phyloP scores from a whole-genome alignment of 257 asterid genomes.

The Lavandula angustifolia region DNA sequence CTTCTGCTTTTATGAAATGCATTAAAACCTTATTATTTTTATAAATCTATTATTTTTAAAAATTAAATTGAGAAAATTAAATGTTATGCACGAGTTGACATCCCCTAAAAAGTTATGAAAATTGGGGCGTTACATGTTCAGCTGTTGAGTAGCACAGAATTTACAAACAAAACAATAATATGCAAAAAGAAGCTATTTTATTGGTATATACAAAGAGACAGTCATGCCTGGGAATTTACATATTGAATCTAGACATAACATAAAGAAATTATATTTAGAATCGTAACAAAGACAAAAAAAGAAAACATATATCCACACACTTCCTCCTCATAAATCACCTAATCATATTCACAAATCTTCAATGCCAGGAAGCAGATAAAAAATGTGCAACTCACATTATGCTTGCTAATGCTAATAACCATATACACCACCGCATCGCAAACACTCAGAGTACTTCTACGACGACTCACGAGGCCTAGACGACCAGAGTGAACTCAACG shows the following conservation, averaged over 20 bases:
- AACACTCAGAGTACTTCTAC: too few relatives aligned
- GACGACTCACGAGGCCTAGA: slow-evolving; percentile 45
- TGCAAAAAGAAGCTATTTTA: background rate
- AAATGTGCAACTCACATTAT: slow-evolving; percentile 39
- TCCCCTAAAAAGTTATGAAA: too few relatives aligned
- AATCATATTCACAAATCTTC: slow-evolving; percentile 50
- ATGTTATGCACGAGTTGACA: too few relatives aligned
- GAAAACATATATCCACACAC: slow-evolving; percentile 32
- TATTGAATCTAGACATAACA: slow-evolving; percentile 22
- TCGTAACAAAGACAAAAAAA: slow-evolving; percentile 21
- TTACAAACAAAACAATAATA: background rate
- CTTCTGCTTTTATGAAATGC: too few relatives aligned
- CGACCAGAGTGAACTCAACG: slow-evolving; percentile 50
- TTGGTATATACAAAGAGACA: slow-evolving; percentile 28
- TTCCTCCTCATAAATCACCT: slow-evolving; percentile 45
- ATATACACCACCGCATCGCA: slow-evolving; percentile 19
- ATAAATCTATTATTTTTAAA: too few relatives aligned
- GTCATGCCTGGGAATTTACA: slow-evolving; percentile 31
- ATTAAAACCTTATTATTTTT: too few relatives aligned
- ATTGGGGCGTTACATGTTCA: too few relatives aligned
- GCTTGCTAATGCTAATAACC: slow-evolving; percentile 25
- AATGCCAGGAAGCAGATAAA: slow-evolving; percentile 47
- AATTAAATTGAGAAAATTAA: too few relatives aligned
- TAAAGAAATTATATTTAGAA: slow-evolving; percentile 19
- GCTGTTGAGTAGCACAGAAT: background rate